A percentile compares a stretch with the other conserved stretches of the same genome.
Conservation (phyloP, 768 basidiomycete species). For the Tylopilus felleus region DNA sequence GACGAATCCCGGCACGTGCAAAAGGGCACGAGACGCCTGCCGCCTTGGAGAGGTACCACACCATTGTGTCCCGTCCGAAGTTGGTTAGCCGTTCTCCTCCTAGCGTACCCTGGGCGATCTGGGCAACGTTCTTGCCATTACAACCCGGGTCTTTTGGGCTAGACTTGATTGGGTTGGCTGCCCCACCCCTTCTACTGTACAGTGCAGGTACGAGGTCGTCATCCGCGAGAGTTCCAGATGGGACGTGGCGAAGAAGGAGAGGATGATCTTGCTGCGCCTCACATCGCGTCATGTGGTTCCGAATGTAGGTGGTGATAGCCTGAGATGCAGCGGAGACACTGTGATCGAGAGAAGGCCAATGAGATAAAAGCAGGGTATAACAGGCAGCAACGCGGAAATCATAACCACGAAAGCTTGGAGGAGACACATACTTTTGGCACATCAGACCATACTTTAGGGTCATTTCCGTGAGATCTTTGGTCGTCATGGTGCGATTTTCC, state of each 20-base stretch:
- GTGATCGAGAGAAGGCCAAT: conserved; percentile 5
- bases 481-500: conserved; percentile 83
- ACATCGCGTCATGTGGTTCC: conserved; percentile 68
- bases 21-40: conserved; percentile 78
- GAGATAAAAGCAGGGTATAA: conserved; percentile 12
- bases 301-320: conserved; percentile 80
- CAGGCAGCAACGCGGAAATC: conserved; percentile 3
- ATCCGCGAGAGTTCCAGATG: conserved; percentile 69
- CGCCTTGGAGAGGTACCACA: conserved; percentile 77
- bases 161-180: conserved; percentile 40
- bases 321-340: conserved; percentile 78
- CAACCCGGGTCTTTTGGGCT: conserved; percentile 10
- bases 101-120: not conserved
- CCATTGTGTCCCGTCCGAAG: conserved; percentile 73
- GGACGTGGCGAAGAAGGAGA: conserved; percentile 64
- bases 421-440: conserved; percentile 66
- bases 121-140: conserved; percentile 28
- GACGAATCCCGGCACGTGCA: conserved; percentile 62
- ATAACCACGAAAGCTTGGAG: conserved; percentile 8
- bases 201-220: conserved; percentile 73
- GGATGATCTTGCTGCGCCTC: conserved; percentile 70
- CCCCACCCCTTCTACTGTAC: conserved; percentile 67
- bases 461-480: conserved; percentile 80
- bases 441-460: conserved; percentile 59
- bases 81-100: conserved; percentile 52